phyloP scores from a whole-genome alignment of 495 filamentous ascomycete genomes.

The Penicillium soppii region DNA sequence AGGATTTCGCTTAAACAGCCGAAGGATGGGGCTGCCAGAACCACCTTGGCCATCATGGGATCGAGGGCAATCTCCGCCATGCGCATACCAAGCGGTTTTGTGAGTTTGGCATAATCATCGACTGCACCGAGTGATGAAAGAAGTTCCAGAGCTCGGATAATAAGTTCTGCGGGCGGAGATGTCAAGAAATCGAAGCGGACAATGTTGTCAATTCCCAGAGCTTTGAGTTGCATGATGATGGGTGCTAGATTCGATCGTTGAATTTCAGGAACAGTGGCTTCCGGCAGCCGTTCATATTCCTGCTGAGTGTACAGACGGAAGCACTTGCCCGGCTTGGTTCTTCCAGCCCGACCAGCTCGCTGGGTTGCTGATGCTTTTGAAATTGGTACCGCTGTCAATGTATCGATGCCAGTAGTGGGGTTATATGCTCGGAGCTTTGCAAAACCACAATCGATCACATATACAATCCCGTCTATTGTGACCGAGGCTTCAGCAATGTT shows the following conservation, averaged over 20 bases:
- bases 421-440: conserved; percentile 91
- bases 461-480: conserved; percentile 90
- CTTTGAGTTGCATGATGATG: conserved; percentile 89
- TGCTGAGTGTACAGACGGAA: conserved; percentile 89
- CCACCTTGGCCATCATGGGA: conserved; percentile 93
- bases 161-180: conserved; percentile 80
- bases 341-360: conserved; percentile 85
- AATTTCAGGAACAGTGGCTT: conserved; percentile 83
- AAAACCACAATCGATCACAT: conserved; percentile 89
- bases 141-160: conserved; percentile 85
- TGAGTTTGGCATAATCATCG: conserved; percentile 89
- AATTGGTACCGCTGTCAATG: conserved; percentile 80
- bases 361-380: conserved; percentile 94
- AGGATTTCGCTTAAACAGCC: conserved; percentile 82
- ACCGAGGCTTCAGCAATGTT: conserved; percentile 97
- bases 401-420: conserved; percentile 84
- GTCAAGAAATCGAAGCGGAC: conserved; percentile 89
- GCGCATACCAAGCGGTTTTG: conserved; percentile 76
- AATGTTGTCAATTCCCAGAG: conserved; percentile 94
- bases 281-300: conserved; percentile 65
- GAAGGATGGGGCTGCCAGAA: conserved; percentile 75
- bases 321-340: conserved; percentile 92
- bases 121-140: conserved; percentile 87
- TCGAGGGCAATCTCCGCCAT: conserved; percentile 97
- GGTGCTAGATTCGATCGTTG: conserved; percentile 92